Conservation (phyloP, 2,329 filamentous ascomycete genomes). For the Sporothrix luriei region DNA sequence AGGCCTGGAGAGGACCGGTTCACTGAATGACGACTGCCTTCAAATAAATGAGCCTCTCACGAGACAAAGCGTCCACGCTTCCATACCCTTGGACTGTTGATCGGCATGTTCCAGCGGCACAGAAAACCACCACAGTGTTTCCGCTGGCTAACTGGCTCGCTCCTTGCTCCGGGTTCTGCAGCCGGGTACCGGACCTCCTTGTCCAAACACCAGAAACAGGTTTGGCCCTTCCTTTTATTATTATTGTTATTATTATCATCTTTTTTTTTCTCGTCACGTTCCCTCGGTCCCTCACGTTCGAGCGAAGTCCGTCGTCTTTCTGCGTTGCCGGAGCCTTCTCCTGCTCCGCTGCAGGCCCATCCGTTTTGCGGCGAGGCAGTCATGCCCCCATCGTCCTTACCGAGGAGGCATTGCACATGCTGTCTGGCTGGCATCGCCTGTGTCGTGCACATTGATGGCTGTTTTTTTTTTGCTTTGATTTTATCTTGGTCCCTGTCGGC, state of each 20-base stretch:
- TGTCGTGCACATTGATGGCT: neutral
- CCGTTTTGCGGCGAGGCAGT: neutral
- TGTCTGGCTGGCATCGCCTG: neutral
- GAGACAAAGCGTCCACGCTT: neutral
- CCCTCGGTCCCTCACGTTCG: neutral
- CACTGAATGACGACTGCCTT: neutral
- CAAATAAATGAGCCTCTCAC: neutral
- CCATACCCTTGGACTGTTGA: neutral
- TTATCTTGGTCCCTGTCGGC: neutral
- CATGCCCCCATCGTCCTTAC: neutral
- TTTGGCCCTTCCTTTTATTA: neutral
- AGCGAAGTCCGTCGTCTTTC: neutral
- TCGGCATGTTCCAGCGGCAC: slow-evolving; percentile 20
- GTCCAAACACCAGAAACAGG: slow-evolving; percentile 18
- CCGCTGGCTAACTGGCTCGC: neutral
- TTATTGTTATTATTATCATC: too few species aligned
- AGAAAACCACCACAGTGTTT: neutral
- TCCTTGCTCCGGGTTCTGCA: slow-evolving; percentile 14
- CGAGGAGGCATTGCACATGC: neutral
- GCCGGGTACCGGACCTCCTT: slow-evolving; percentile 7
- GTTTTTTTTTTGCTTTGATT: neutral
- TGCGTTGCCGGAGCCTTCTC: neutral
- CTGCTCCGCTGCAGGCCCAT: neutral
- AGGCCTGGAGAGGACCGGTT: neutral
- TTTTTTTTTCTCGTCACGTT: neutral